Evolutionary conservation across 2,329 filamentous ascomycete species (phyloP).

Genomic region (Diaporthe caulivora): DNA sequence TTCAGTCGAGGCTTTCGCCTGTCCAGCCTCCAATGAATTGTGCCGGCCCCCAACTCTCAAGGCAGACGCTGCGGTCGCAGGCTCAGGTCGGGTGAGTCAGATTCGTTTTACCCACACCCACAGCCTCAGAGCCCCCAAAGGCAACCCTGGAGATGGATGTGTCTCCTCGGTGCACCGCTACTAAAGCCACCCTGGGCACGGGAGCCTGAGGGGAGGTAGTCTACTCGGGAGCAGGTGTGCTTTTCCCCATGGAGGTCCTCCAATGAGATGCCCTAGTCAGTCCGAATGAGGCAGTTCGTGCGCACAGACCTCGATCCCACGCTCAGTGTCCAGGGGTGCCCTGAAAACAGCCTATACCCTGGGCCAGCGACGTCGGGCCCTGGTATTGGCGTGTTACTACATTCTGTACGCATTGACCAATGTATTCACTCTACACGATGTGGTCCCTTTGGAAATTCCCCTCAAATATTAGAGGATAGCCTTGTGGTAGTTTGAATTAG

Average conservation of each 20-base stretch:
- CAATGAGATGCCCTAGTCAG: conserved; percentile 5
- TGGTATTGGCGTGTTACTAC: too few relatives aligned
- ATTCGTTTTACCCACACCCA: not conserved
- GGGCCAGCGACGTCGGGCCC: not conserved
- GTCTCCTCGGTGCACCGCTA: not conserved
- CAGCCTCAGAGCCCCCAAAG: not conserved
- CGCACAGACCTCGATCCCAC: not conserved
- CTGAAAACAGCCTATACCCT: not conserved
- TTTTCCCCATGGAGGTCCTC: not conserved
- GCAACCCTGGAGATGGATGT: not conserved
- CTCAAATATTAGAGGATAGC: not conserved
- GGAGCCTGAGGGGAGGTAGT: not conserved
- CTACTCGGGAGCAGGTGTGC: not conserved
- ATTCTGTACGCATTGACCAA: too few relatives aligned
- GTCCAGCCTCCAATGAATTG: too few relatives aligned
- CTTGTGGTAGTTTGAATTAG: too few relatives aligned
- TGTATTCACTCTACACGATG: too few relatives aligned
- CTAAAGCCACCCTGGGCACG: too few relatives aligned
- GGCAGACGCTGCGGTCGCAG: conserved; percentile 4
- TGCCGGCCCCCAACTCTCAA: not conserved
- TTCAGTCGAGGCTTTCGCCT: not conserved
- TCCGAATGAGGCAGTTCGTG: conserved; percentile 12
- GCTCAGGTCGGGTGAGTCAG: not conserved
- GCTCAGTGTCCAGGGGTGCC: not conserved
- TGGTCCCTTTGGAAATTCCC: not conserved